Base-by-base conservation (phyloP, 805 yeast genomes). In the Hanseniaspora mollemarum region DNA sequence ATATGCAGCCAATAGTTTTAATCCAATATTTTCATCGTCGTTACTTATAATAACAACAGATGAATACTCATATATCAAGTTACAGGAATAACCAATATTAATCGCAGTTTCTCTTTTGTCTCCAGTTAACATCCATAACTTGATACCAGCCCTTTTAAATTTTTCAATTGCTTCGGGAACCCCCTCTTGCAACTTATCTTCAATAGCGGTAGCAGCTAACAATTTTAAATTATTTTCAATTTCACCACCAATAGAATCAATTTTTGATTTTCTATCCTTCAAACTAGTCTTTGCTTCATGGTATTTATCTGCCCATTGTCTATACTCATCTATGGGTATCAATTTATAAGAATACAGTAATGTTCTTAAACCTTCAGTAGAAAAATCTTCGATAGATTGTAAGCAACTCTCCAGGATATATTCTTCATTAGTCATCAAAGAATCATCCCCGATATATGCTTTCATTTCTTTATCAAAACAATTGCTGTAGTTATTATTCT, bases 31-130 rank as follows among this genome's bases (percentile, higher is more conserved):
- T 19, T 81, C 87, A 49, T 75, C 75, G 13, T 67, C 68, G 0
- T 68, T 61, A 13, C 74, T 68, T 44, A 92, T 67, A n/a, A 87
- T 67, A 13, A 90, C 80, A 13, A 92, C 85, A 0, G 94, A 83
- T 0, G 96, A 87, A 62, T 83, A 92, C 60, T 92, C 98, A 59
- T 90, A 84, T 60, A 92, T 90, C 56, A 92, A 70, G 32, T 87
- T 80, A 65, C 98, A 92, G 6, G 98, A 84, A 60, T 88, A 85
- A 0, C 97, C 98, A 65, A 92, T 90, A 61, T 87, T 92, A 54
- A 92, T 87, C 1, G 99, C 99, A 0, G 99, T 92, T 65, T 92
- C 99, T 53, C 96, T 72, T 62, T 94, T 94, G 63, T 92, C 99
- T 41, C 99, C 99, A 0, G 99, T 92, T 43, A 92, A 70, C 96